Evolutionary conservation across 129 eudicot species (phyloP).

Genomic region (Oenanthe sinensis): DNA sequence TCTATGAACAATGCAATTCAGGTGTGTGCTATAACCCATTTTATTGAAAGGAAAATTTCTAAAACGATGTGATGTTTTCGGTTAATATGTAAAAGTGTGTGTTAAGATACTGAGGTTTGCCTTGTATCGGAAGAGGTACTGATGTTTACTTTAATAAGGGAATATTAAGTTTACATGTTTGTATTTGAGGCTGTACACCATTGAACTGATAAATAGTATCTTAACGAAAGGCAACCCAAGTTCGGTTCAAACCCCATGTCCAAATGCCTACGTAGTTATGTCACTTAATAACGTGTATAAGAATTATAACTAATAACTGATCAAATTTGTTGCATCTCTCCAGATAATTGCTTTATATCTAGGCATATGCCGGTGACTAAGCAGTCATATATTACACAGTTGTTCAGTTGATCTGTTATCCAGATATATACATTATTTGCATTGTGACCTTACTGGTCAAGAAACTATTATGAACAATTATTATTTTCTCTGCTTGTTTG

Average conservation of each 20-base stretch:
- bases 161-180: not conserved
- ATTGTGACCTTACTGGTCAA: not conserved
- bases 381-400: not conserved
- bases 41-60: not conserved
- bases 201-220: not conserved
- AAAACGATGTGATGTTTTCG: not conserved
- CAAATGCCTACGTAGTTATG: not conserved
- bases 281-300: not conserved
- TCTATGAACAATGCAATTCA: slow-evolving; percentile 78
- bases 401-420: not conserved
- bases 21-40: slow-evolving; percentile 29
- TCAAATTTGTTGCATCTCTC: not conserved
- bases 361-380: not conserved
- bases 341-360: not conserved
- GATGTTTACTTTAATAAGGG: no score
- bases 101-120: not conserved
- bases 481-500: not conserved
- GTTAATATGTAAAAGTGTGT: not conserved
- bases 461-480: not conserved
- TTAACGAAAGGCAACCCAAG: not conserved
- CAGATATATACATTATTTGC: not conserved
- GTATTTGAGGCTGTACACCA: not conserved
- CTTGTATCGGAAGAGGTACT: not conserved
- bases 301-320: not conserved
- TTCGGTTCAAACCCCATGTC: not conserved